Base-by-base conservation (phyloP, 345 rosid genomes). In the Hibiscus syriacus region DNA sequence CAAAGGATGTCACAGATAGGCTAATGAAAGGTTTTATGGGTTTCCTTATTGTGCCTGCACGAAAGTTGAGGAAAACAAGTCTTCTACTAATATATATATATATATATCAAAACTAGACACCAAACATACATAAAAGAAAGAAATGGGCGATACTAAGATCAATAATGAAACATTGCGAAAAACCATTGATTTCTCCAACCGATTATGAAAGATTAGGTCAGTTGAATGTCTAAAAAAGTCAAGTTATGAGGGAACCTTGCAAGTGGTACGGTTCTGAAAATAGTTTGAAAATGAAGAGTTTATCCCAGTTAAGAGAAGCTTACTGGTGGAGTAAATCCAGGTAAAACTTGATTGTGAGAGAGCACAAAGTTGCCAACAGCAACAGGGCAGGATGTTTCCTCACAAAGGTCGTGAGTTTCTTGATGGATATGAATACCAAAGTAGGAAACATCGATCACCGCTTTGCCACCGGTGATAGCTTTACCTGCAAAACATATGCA, bases 341-440 rank as follows among this genome's bases (percentile, higher is more conserved):
- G 87, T 34, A 86, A 72, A 52, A 73, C 71, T 66, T 86, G 83
- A 17, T 74, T 73, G 72, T 83, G 87, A 49, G 90, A 73, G 58
- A 86, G 86, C 53, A 79, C 79, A 72, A 86, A 86, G 53, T 70
- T 52, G 52, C 87, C 86, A 2, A 36, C 61, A 14, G 73, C 26
- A 53, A 86, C 38, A 4, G 90, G 90, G 71, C 90, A 83, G 0
- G 81, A 72, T 6, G 72, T 68, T 74, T 80, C 85, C 50, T 80
- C 79, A 11, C 90, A 86, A 66, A 86, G 74, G 55, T 82, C 82
- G 52, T 60, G 87, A 10, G 73, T 75, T 74, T 86, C 90, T 9
- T 60, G 49, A 69, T 76, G 87, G 55, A 86, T 83, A 62, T 58
- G 83, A 27, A 82, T 2, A 3, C 82, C 80, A 10, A 71, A 82